These are phyloP conservation scores for Gentiana straminea DNA, from an alignment of 257 asterid species.

Conservation along the genomic window DNA sequence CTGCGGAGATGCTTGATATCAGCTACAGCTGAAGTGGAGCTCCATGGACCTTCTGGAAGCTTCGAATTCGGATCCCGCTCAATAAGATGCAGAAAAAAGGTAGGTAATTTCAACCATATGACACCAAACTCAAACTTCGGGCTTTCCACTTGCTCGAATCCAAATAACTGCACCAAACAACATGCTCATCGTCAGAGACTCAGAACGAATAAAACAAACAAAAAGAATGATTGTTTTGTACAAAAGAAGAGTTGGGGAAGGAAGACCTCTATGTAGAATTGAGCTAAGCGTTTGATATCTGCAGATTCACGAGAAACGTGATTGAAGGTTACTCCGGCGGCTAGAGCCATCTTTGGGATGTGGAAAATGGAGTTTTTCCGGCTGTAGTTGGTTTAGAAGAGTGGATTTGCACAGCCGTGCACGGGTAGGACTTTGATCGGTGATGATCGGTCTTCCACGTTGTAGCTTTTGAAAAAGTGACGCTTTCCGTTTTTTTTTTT, in stretches of 20 bases:
- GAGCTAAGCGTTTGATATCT: constrained; percentile 62
- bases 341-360: constrained; percentile 37
- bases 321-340: constrained; percentile 58
- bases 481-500: background rate
- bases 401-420: too few species aligned
- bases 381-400: too few species aligned
- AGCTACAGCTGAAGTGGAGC: constrained; percentile 44
- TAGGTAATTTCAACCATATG: constrained; percentile 74
- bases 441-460: too few species aligned
- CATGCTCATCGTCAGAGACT: constrained; percentile 3
- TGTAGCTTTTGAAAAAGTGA: too few species aligned
- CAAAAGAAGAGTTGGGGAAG: background rate
- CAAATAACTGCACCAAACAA: constrained; percentile 37
- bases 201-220: background rate
- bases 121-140: constrained; percentile 60
- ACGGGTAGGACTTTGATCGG: too few species aligned
- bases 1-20: constrained; percentile 45
- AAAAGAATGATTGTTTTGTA: background rate
- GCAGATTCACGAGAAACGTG: constrained; percentile 74
- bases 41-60: constrained; percentile 74
- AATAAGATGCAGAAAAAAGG: constrained; percentile 64
- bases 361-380: background rate
- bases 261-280: constrained; percentile 66
- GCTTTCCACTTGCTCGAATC: constrained; percentile 65
- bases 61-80: constrained; percentile 49